Base-by-base conservation (phyloP, 164 flowering plant genomes). In the Nymphaea colorata region DNA sequence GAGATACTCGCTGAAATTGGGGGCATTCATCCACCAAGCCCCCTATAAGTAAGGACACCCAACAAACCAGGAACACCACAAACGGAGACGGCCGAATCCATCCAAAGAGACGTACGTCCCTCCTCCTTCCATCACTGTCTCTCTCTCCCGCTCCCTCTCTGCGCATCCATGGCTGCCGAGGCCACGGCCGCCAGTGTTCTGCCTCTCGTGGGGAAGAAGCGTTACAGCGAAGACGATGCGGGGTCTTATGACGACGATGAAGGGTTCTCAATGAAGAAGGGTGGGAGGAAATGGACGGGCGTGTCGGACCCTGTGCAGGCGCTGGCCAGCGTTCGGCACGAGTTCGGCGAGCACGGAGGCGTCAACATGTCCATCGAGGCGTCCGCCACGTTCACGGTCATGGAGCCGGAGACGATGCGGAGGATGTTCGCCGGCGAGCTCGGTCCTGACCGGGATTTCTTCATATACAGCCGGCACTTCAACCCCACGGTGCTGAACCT, bases 331-430 rank as follows among this genome's bases (percentile, higher is more conserved):
- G 81, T 80, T 0, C 81, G 97, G 4, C 98, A 91, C 79, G 96
- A 93, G 73, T 91, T 93, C 76, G 97, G 98, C 43, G 98, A 93
- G 78, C 97, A 93, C 76, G 97, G 97, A 12, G 98, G 98, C 55
- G 96, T 92, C 4, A 92, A 92, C 86, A 90, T 92, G 98, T 92
- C 98, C n/a, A 92, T 92, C 69, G 98, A 92, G 71, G 96, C 96
- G 15, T 93, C 98, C 12, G 96, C 97, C 64, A 93, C 97, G 43
- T 93, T 93, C 91, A 91, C 98, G 11, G 98, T 93, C 11, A 93
- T 91, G 97, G 97, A 93, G 75, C 90, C 98, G 6, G 97, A 89
- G 5, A 93, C 97, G 16, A 77, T 93, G 85, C 74, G 85, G 18
- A 85, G 88, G 25, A 86, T 93, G 95, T 93, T 93, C 82, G 0